A percentile compares a stretch with the other conserved stretches of the same genome.
Conservation (phyloP, 169 alveolate species). For the Besnoitia besnoiti region DNA sequence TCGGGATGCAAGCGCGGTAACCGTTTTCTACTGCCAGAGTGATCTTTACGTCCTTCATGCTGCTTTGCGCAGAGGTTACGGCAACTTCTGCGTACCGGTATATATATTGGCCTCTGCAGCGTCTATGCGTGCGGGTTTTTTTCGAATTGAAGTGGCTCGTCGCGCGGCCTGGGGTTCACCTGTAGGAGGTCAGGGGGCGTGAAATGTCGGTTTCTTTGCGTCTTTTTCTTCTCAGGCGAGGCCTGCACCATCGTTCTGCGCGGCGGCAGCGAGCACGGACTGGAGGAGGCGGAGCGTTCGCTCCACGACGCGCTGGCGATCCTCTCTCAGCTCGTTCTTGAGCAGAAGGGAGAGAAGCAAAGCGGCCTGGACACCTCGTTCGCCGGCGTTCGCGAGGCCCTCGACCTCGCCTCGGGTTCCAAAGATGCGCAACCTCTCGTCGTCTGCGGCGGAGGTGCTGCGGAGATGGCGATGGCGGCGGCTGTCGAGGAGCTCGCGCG, state of each 20-base stretch:
- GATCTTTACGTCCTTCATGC: neutral
- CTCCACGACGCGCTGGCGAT: constrained; percentile 99
- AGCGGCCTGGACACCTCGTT: constrained; percentile 24
- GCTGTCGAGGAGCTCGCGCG: constrained; percentile 95
- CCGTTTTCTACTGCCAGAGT: neutral
- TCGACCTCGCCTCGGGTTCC: neutral
- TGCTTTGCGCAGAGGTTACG: no score
- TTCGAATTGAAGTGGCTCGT: no score
- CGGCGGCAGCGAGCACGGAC: constrained; percentile 99
- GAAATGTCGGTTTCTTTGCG: neutral
- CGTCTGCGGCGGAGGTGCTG: constrained; percentile 99
- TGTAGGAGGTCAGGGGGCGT: no score
- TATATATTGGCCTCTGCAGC: neutral
- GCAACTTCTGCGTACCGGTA: no score
- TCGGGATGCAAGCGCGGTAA: constrained; percentile 93
- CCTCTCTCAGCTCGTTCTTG: constrained; percentile 82
- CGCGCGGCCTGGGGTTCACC: no score
- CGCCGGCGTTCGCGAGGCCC: neutral
- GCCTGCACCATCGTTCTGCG: constrained; percentile 98
- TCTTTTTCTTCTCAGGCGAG: constrained; percentile 70
- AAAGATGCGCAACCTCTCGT: constrained; percentile 82
- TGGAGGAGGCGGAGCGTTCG: constrained; percentile 98
- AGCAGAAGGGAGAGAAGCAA: constrained; percentile 52
- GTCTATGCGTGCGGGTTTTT: no score
- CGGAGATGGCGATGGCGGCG: constrained; percentile 98